Evolutionary conservation across 1,284 basidiomycete genomes (phyloP).

Genomic region (Trichosporon faecale): DNA sequence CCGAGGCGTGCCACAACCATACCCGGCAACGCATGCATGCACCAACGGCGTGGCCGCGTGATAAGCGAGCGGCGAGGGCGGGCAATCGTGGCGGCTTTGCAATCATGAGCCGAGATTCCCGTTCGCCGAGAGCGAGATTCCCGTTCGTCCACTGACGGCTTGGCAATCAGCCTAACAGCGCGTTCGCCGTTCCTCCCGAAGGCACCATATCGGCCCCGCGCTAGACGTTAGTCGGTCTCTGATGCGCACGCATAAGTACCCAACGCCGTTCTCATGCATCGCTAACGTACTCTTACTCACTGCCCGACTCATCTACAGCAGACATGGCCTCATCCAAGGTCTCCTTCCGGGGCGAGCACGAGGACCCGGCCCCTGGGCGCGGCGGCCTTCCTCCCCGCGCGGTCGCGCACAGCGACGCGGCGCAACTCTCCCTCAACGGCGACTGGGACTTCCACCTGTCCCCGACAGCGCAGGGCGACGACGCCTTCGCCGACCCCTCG

Average conservation of each 20-base stretch:
- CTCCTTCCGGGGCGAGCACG: slow-evolving; percentile 23
- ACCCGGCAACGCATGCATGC: background rate
- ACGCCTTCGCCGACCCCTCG: slow-evolving; percentile 16
- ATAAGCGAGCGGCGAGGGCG: no score
- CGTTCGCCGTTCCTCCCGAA: background rate
- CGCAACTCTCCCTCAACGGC: slow-evolving; percentile 22
- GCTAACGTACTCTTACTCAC: background rate
- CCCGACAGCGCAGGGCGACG: slow-evolving; percentile 6
- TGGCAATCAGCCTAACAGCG: background rate
- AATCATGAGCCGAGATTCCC: background rate
- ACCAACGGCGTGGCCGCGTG: background rate
- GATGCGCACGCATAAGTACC: background rate
- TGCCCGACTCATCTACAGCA: background rate
- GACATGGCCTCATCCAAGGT: background rate
- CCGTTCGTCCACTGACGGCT: background rate
- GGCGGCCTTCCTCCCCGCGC: slow-evolving; percentile 24
- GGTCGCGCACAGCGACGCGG: slow-evolving; percentile 17
- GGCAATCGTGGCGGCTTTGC: background rate
- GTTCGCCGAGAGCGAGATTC: background rate
- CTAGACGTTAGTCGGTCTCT: background rate
- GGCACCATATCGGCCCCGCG: background rate
- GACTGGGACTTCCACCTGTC: slow-evolving; percentile 26
- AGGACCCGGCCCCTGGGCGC: slow-evolving; percentile 18
- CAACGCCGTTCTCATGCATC: background rate
- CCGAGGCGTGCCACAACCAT: no score